Evolutionary conservation across 192 early-diverging fungal genomes (phyloP), one percentile per base, ranked within the genome.

Genomic region (Entomortierella beljakovae): DNA sequence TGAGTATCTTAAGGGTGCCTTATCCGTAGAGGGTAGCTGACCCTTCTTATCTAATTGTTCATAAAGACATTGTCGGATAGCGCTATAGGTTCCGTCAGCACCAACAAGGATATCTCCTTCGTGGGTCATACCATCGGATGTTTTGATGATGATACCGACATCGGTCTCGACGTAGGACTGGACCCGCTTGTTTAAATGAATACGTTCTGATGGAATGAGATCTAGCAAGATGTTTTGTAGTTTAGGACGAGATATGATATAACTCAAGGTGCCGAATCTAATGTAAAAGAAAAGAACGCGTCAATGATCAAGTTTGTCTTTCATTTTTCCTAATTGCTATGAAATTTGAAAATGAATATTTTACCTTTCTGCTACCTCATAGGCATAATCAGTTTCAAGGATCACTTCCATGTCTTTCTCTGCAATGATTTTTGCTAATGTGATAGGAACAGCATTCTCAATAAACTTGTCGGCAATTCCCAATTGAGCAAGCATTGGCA

Each of bases 41-140:
- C 26, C 26, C n/a, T 10, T 37, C 2, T 43, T 38, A 3, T n/a
- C 64, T 18, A 66, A 35, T 3, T 56, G n/a, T 38, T 42, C 37
- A 29, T 66, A 66, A 20, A 66, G 16, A 6, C 2, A 6, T 34
- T 66, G 64, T 15, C 53, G 52, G 28, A 66, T 53, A 15, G n/a
- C 64, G 7, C 50, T 53, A 18, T 64, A 64, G 3, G 63, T 51
- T 11, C 67, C 67, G 37, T 69, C 67, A 38, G 57, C 40, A 6
- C 67, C 67, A 33, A 69, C 33, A 3, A 66, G 64, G 11, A 66
- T 66, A 6, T 66, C 40, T n/a, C 53, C 64, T 20, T 66, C 37
- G 29, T 66, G 53, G 18, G 34, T 26, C 29, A 34, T 55, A 6
- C 54, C 40, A 33, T 66, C 64, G 28, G 34, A 52, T 8, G 53